Evolutionary conservation across 495 filamentous ascomycete genomes (phyloP), one percentile per base, ranked within the genome.

Genomic region (Talaromyces thailandensis): DNA sequence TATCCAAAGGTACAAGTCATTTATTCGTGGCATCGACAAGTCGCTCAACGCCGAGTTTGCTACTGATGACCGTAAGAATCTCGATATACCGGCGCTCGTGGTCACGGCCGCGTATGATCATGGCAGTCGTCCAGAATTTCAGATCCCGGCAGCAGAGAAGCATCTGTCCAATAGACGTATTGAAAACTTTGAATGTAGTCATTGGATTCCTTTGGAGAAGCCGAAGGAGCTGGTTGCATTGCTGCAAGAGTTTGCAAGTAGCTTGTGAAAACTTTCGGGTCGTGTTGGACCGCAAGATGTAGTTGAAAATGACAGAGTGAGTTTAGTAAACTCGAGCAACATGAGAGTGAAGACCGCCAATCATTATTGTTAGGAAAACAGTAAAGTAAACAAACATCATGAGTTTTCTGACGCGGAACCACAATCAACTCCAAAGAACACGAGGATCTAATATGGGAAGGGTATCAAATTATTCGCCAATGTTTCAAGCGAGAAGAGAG

Each of bases 151-250:
- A 7, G 37, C 57, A 40, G 24, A 59, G 18, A 45, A 59, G 14
- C 9, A 59, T 40, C 37, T 59, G 14, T 32, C 21, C 6, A 57
- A 57, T 23, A 16, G 55, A 57, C 55, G 55, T n/a, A 59, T 59
- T 45, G 57, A 59, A 31, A 40, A 24, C 0, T 45, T 45, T 16
- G 57, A 40, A 32, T 59, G 57, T n/a, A n/a, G 57, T 9, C 57
- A 59, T 59, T 59, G 57, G 57, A 59, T 59, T 48, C 57, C 8
- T 16, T 2, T 43, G 23, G 57, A 59, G 32, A 59, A 45, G 37
- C 57, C 57, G 8, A 24, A 25, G 29, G 57, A 59, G 57, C 32
- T 59, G 14, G 24, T 45, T 9, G 2, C 0, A n/a, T 43, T 59
- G 28, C 9, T 57, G 55, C 1, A 53, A 2, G 24, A n/a, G 7